Conservation (phyloP, 208 protist species). For the Endotrypanum monterogeii region DNA sequence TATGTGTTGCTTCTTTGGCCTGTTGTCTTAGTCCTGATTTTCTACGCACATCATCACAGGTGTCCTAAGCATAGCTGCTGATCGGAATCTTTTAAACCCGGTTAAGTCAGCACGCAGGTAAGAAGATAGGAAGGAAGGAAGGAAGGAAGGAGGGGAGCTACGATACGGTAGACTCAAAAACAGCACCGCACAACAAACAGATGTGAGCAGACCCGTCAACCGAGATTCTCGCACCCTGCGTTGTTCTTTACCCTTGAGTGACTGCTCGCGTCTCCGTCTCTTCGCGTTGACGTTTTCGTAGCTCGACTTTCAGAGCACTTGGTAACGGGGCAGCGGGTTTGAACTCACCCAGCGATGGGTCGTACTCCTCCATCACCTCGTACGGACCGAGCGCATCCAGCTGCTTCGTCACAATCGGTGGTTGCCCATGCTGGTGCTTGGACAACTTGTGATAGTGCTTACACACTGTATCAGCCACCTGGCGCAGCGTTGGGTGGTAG, state of each 20-base stretch:
- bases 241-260: neutral
- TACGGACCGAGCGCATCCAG: conserved; percentile 87
- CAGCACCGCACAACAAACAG: neutral
- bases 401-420: conserved; percentile 85
- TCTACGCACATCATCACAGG: neutral
- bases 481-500: conserved; percentile 87
- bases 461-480: conserved; percentile 80
- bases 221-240: neutral
- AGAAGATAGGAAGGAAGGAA: conserved; percentile 7
- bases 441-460: conserved; percentile 82
- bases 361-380: conserved; percentile 90
- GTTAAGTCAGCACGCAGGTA: neutral
- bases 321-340: conserved; percentile 72
- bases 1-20: neutral
- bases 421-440: conserved; percentile 85
- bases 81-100: conserved; percentile 19
- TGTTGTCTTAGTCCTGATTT: neutral
- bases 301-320: conserved; percentile 34
- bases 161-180: neutral
- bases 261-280: conserved; percentile 9
- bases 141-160: neutral
- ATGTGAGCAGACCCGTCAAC: neutral
- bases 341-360: conserved; percentile 80
- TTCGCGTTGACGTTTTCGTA: conserved; percentile 32
- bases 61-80: neutral